Evolutionary conservation across 2,329 filamentous ascomycete genomes (phyloP), one percentile per base, ranked within the genome.

Genomic region (Verticillium alfalfae): DNA sequence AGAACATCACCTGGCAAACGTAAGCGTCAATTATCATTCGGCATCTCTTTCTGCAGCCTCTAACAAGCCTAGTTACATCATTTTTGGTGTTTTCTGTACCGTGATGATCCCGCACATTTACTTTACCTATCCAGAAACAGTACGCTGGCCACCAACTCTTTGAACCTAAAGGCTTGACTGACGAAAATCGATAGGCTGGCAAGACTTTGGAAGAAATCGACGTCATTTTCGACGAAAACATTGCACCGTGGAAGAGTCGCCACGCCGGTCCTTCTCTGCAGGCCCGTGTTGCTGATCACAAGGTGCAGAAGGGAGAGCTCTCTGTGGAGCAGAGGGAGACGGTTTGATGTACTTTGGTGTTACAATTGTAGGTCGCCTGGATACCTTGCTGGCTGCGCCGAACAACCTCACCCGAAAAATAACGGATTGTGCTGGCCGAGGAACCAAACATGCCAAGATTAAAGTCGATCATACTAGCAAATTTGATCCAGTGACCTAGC

Each of bases 131-230:
- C 58, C 58, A 5, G 58, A 59, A 31, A 59, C 58, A 7, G 57
- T 41, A 34, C 13, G 38, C n/a, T 26, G 34, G n/a, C 57, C 36
- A 2, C 2, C 9, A 7, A 9, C 36, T 13, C 12, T 2, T 10
- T 56, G n/a, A 18, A 12, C 16, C 5, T 37, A 31, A 31, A 31
- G 26, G 26, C 26, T 31, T 31, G 26, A 31, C 26, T 8, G 10
- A 36, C 34, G 15, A 36, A 36, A 13, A n/a, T 10, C 13, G 5
- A 16, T 34, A 31, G n/a, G 26, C 55, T 5, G 55, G 36, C 12
- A 58, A 41, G 5, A 54, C 58, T 15, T 34, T 59, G 12, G 58
- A 59, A 45, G 58, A 59, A 16, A 59, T 59, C 34, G 58, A 59
- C n/a, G 22, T 54, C 16, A 54, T 59, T 9, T 59, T 59, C 34